These are phyloP conservation scores for Buddleja alternifolia DNA, from an alignment of 257 asterid species.

Conservation along the genomic window DNA sequence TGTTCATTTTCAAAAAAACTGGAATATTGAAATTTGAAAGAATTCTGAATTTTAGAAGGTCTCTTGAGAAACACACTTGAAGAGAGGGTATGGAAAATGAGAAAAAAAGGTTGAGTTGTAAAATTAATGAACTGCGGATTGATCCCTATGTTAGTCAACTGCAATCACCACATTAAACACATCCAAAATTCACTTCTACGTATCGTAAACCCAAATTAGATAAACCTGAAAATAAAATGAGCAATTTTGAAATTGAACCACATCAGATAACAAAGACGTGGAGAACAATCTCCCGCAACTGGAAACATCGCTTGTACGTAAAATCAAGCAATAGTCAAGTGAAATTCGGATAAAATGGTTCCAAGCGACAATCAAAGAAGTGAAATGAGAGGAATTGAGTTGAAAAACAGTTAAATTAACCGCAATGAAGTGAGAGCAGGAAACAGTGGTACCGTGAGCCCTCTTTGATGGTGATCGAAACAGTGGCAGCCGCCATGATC, in stretches of 20 bases:
- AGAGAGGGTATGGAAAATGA: too few species aligned
- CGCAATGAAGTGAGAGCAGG: constrained; percentile 8
- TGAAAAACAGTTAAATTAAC: constrained; percentile 9
- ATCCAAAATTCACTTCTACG: constrained; percentile 41
- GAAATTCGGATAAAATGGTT: constrained; percentile 12
- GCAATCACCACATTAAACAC: constrained; percentile 50
- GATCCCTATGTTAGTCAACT: constrained; percentile 95
- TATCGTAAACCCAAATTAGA: constrained; percentile 7
- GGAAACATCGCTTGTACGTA: constrained; percentile 22
- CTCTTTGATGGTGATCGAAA: constrained; percentile 98
- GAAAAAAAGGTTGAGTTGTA: too few species aligned
- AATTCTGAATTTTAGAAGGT: too few species aligned
- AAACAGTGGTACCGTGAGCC: constrained; percentile 88
- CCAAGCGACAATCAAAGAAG: constrained; percentile 16
- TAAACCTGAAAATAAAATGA: constrained; percentile 12
- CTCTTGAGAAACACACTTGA: too few species aligned
- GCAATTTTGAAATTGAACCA: constrained; percentile 49
- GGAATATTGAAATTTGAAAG: too few species aligned
- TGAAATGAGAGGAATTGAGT: constrained; percentile 26
- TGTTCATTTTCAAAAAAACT: too few species aligned
- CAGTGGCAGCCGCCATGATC: constrained; percentile 97
- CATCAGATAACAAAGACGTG: constrained; percentile 26
- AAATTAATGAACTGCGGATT: constrained; percentile 90
- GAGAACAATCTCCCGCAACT: constrained; percentile 21
- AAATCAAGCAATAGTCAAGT: constrained; percentile 30